Percentiles rank a stretch among this genome's conserved stretches.
Conservation (phyloP, 495 filamentous ascomycete species). For the Choiromyces venosus region DNA sequence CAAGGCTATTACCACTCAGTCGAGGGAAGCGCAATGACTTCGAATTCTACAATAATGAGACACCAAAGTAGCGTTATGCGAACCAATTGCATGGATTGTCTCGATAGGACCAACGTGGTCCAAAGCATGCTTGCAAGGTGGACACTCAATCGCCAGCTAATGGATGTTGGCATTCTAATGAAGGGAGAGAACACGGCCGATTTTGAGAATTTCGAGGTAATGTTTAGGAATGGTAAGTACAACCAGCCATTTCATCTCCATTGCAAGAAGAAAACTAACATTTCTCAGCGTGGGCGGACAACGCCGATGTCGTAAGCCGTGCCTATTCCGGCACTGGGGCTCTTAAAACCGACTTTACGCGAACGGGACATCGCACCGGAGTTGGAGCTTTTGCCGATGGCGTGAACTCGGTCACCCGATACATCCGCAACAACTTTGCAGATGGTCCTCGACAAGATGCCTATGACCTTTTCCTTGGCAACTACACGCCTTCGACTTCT, state of each 20-base stretch:
- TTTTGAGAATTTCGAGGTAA: conserved; percentile 69
- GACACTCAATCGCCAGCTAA: conserved; percentile 78
- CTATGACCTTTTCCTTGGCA: conserved; percentile 87
- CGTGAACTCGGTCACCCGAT: conserved; percentile 75
- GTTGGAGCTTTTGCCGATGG: conserved; percentile 75
- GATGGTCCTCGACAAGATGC: conserved; percentile 92
- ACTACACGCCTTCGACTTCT: conserved; percentile 68
- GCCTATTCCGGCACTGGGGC: conserved; percentile 93
- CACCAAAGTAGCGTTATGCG: conserved; percentile 78
- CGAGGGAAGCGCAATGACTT: conserved; percentile 52
- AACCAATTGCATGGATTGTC: conserved; percentile 98
- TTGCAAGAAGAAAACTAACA: conserved; percentile 10
- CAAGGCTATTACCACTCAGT: conserved; percentile 91
- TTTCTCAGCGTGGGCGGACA: conserved; percentile 71
- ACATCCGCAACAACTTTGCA: conserved; percentile 82
- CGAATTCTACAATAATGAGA: conserved; percentile 13
- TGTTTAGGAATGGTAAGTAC: conserved; percentile 75
- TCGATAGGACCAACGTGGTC: conserved; percentile 95
- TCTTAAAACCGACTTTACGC: conserved; percentile 92
- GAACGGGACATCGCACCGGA: conserved; percentile 77
- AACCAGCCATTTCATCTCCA: not conserved
- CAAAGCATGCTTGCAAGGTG: conserved; percentile 90
- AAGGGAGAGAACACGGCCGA: conserved; percentile 63
- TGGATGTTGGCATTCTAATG: conserved; percentile 68
- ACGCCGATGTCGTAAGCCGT: conserved; percentile 88